Percentiles rank a stretch among this genome's conserved stretches.
Conservation (phyloP, 805 yeast genomes). For the Debaryomyces tyrocola region DNA sequence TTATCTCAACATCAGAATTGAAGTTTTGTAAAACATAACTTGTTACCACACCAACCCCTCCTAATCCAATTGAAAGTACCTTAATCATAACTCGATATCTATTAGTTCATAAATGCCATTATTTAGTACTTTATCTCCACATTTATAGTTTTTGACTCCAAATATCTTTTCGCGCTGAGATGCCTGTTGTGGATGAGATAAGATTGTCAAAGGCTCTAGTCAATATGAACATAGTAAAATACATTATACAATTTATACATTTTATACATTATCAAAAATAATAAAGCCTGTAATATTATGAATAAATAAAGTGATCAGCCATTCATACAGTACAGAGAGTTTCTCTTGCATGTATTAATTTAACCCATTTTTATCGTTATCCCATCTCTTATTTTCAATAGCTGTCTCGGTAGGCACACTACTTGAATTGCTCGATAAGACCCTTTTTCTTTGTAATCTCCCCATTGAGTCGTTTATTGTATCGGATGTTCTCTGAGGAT, state of each 20-base stretch:
- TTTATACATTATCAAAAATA: no score
- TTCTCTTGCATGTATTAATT: not conserved
- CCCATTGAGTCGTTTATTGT: slow-evolving; percentile 2
- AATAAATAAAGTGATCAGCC: no score
- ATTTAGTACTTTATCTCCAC: no score
- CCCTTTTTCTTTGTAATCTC: slow-evolving; percentile 3
- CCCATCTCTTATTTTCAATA: slow-evolving; percentile 5
- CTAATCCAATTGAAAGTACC: slow-evolving; percentile 32
- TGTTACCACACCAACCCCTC: slow-evolving; percentile 38
- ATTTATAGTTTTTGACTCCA: no score
- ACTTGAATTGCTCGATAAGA: slow-evolving; percentile 5
- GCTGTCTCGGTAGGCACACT: slow-evolving; percentile 2
- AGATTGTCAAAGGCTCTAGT: no score
- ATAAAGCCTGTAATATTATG: no score
- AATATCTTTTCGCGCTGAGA: no score
- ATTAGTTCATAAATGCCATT: no score
- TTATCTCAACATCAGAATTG: slow-evolving; percentile 24
- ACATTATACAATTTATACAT: no score
- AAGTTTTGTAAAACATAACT: slow-evolving; percentile 27
- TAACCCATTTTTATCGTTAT: slow-evolving; percentile 1
- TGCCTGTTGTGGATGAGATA: no score
- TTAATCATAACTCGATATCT: slow-evolving; percentile 7
- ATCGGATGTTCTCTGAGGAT: slow-evolving; percentile 3
- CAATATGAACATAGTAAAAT: no score
- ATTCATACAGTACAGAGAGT: no score